A percentile compares a stretch with the other conserved stretches of the same genome.
Conservation (phyloP, 345 rosid genomes). For the Eucalyptus camaldulensis region DNA sequence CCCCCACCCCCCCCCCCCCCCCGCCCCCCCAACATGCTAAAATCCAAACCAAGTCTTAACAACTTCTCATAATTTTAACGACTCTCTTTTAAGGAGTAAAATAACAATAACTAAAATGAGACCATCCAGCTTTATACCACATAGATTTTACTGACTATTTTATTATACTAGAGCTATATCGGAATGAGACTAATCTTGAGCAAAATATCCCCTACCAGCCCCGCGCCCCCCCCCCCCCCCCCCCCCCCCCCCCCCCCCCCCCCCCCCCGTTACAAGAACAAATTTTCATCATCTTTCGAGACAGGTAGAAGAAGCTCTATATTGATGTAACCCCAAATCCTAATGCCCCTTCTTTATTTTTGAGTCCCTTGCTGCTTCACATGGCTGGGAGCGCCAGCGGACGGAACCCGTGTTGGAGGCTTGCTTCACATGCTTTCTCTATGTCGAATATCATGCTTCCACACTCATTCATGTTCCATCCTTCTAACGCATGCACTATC, state of each 20-base stretch:
- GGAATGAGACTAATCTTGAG: not conserved
- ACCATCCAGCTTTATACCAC: not conserved
- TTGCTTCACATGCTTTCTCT: constrained; percentile 33
- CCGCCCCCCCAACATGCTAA: not conserved
- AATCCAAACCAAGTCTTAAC: not conserved
- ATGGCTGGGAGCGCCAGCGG: constrained; percentile 5
- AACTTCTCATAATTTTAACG: not conserved
- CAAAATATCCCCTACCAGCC: not conserved
- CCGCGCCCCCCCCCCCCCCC: too few species aligned
- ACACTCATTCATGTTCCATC: constrained; percentile 33
- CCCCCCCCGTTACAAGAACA: not conserved
- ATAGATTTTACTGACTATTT: not conserved
- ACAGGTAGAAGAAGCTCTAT: not conserved
- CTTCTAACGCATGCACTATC: constrained; percentile 43
- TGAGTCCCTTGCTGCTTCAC: not conserved
- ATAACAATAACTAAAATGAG: too few species aligned
- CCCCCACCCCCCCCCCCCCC: too few species aligned
- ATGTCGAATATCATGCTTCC: constrained; percentile 10
- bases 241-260: too few species aligned
- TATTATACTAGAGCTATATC: not conserved
- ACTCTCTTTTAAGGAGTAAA: not conserved
- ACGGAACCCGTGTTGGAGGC: constrained; percentile 38
- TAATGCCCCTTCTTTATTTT: not conserved
- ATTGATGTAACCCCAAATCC: not conserved
- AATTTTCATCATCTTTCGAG: too few species aligned